These are phyloP conservation scores for Malassezia japonica DNA, from an alignment of 1,284 basidiomycete genomes.

Conservation along the genomic window DNA sequence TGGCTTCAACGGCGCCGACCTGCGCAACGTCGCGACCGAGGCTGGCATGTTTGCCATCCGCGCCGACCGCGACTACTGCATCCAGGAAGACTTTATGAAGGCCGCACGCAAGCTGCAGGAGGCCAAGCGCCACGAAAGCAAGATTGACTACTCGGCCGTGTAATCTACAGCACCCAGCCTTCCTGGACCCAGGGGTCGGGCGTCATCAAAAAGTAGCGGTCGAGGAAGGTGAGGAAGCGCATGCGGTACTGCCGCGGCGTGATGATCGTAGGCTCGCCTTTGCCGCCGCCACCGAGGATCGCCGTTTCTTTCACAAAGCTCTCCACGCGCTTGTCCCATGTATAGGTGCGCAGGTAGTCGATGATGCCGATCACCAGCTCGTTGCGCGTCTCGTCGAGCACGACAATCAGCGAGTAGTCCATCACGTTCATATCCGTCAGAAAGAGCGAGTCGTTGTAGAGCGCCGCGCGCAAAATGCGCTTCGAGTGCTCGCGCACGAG, in stretches of 20 bases:
- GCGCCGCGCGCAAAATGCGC: slow-evolving; percentile 74
- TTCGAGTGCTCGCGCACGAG: slow-evolving; percentile 93
- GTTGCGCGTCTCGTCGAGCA: slow-evolving; percentile 54
- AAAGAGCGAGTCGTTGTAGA: slow-evolving; percentile 80
- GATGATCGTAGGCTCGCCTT: slow-evolving; percentile 44
- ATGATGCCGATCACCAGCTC: slow-evolving; percentile 81
- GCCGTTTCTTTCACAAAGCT: slow-evolving; percentile 93
- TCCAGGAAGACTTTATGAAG: slow-evolving; percentile 84
- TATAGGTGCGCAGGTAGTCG: slow-evolving; percentile 86
- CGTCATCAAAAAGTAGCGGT: slow-evolving; percentile 30
- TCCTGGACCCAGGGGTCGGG: slow-evolving; percentile 37
- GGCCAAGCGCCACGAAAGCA: slow-evolving; percentile 48
- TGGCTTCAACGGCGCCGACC: slow-evolving; percentile 54
- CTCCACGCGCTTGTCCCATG: slow-evolving; percentile 96
- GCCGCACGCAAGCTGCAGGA: slow-evolving; percentile 94
- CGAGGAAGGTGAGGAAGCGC: slow-evolving; percentile 45
- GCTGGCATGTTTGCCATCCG: slow-evolving; percentile 99
- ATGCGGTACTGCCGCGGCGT: slow-evolving; percentile 44
- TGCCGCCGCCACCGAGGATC: slow-evolving; percentile 62
- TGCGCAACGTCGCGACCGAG: slow-evolving; percentile 93
- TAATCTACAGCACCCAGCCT: slow-evolving; percentile 27
- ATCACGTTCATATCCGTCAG: slow-evolving; percentile 83
- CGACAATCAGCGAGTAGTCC: slow-evolving; percentile 96
- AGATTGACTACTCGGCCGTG: slow-evolving; percentile 37
- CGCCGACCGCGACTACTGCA: slow-evolving; percentile 62